Evolutionary conservation across 257 asterid species (phyloP).

Genomic region (Knoxia roxburghii): DNA sequence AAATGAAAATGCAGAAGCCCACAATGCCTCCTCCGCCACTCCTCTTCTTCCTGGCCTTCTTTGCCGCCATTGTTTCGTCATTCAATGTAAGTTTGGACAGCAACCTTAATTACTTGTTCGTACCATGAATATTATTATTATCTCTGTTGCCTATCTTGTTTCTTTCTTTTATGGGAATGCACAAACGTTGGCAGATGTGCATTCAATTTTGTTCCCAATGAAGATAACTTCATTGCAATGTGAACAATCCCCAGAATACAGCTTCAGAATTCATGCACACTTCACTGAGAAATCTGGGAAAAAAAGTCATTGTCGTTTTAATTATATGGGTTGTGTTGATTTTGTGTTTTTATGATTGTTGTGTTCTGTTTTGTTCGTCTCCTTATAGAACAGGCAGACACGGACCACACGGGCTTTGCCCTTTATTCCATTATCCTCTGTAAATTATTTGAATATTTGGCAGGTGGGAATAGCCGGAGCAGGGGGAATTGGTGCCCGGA

Average conservation of each 20-base stretch:
- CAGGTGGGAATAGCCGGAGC: constrained; percentile 21
- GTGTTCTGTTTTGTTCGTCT: not conserved
- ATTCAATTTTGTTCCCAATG: no score
- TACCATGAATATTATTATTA: not conserved
- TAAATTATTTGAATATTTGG: not conserved
- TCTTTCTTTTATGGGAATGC: constrained; percentile 9
- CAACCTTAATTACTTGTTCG: not conserved
- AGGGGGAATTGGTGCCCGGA: constrained; percentile 11
- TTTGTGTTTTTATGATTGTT: no score
- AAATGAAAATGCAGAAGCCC: constrained; percentile 10
- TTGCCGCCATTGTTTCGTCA: not conserved
- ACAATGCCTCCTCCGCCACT: not conserved
- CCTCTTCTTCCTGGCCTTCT: not conserved
- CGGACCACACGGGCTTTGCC: not conserved
- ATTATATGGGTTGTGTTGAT: no score
- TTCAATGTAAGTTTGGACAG: constrained; percentile 1
- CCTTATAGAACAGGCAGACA: not conserved
- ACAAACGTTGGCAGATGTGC: not conserved
- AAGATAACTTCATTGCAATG: not conserved
- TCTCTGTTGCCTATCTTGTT: not conserved
- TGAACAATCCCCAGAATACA: no score
- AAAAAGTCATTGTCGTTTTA: no score
- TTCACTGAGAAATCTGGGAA: no score
- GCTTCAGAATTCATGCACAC: no score
- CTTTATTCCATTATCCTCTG: not conserved